Base-by-base conservation (phyloP, 495 filamentous ascomycete genomes). In the Trichoderma erinaceum region DNA sequence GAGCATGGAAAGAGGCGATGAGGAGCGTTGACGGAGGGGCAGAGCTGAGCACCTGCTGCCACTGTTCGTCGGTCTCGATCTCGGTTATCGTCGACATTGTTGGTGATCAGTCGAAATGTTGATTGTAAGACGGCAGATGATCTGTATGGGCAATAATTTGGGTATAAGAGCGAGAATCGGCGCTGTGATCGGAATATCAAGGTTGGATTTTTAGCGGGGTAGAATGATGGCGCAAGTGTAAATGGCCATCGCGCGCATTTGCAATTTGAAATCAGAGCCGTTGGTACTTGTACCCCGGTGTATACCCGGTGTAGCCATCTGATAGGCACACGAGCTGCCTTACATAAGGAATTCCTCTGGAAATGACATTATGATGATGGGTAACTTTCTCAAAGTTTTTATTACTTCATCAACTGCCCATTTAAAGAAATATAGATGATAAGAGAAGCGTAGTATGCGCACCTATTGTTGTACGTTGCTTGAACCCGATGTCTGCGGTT, bases 1-100 rank as follows among this genome's bases (percentile, higher is more conserved):
- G 89, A 0, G 96, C 90, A 78, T 97, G 89, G 81, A 98, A 98
- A 76, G 92, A 97, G 72, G 97, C 85, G 71, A 97, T 86, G 64
- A 91, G 79, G 44, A 97, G 85, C 13, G 89, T 83, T 7, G 87
- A 82, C 5, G 87, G 71, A 0, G 90, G 85, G 18, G 93, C 83
- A 23, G 87, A 81, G 64, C 82, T 77, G 67, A 91, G 75, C 75
- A 90, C 82, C 43, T 83, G 71, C 46, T 83, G 76, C 85, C 95
- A 98, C 70, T 85, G 85, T 68, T 82, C 78, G 68, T 89, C 86
- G 66, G 81, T 84, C 63, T 80, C 83, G 79, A 97, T 90, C 52
- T 92, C 89, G 70, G 81, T 83, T 73, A 97, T 82, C 27, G 83
- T 84, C 70, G 90, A 91, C 90, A 92, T 92, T 52, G 67, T 75